Evolutionary conservation across 2,329 filamentous ascomycete species (phyloP).

Genomic region (Cadophora gregata): DNA sequence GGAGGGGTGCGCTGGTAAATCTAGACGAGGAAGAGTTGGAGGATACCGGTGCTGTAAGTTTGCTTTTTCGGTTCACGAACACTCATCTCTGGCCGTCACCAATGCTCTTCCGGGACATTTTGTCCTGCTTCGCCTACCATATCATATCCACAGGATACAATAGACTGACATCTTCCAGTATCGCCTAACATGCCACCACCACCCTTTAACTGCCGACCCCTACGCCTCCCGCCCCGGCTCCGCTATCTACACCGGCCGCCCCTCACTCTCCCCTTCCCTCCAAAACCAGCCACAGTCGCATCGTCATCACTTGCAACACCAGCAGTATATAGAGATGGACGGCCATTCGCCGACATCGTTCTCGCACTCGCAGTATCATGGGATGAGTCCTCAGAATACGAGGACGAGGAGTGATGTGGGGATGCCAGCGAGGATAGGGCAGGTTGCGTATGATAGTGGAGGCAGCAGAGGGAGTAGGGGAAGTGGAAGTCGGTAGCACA

Average conservation of each 20-base stretch:
- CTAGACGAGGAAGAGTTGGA: constrained; percentile 11
- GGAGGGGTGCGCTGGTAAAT: constrained; percentile 1
- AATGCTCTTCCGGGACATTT: too few relatives aligned
- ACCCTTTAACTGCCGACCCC: neutral
- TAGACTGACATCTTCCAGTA: neutral
- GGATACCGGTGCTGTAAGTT: constrained; percentile 14
- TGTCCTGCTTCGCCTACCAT: too few relatives aligned
- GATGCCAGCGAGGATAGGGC: neutral
- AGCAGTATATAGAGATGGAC: constrained; percentile 5
- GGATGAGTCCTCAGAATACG: neutral
- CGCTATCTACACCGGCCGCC: neutral
- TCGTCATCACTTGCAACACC: neutral
- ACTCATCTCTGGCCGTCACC: too few relatives aligned
- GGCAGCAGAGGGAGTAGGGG: constrained; percentile 3
- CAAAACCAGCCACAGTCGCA: constrained; percentile 1
- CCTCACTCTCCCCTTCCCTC: neutral
- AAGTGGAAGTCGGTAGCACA: neutral
- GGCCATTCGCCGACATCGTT: neutral
- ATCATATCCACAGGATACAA: neutral
- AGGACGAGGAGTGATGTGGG: neutral
- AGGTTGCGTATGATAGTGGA: constrained; percentile 3
- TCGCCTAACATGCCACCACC: constrained; percentile 10
- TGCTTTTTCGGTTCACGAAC: neutral
- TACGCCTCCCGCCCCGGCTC: neutral
- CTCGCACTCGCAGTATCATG: neutral